A percentile compares a stretch with the other conserved stretches of the same genome.
These are phyloP conservation scores for Fusarium continuum DNA, from an alignment of 2,329 filamentous ascomycete genomes.

Conservation along the genomic window DNA sequence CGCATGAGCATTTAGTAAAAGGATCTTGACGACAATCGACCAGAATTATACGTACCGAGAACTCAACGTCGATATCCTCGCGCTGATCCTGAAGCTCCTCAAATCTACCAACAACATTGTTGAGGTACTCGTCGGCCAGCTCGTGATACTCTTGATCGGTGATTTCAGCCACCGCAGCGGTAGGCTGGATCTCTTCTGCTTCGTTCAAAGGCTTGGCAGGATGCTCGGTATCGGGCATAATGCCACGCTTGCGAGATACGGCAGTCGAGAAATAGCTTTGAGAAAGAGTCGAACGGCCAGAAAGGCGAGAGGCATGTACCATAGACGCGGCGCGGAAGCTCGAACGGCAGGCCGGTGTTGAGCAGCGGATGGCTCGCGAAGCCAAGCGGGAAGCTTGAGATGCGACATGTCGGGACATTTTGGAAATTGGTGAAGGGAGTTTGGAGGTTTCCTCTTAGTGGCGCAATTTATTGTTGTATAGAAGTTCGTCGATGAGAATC, in stretches of 20 bases:
- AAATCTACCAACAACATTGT: constrained; percentile 63
- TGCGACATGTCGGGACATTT: constrained; percentile 48
- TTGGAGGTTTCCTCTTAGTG: neutral
- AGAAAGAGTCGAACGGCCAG: constrained; percentile 18
- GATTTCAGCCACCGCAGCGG: constrained; percentile 67
- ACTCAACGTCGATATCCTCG: constrained; percentile 88
- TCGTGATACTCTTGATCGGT: constrained; percentile 78
- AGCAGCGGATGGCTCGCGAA: constrained; percentile 46
- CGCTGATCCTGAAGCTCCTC: constrained; percentile 79
- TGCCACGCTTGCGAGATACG: constrained; percentile 53
- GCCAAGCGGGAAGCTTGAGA: constrained; percentile 52
- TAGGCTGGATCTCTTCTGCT: constrained; percentile 48
- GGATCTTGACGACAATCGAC: neutral
- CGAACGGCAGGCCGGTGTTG: constrained; percentile 35
- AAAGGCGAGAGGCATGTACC: neutral
- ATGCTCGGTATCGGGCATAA: constrained; percentile 68
- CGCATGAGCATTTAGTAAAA: constrained; percentile 19
- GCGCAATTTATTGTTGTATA: neutral
- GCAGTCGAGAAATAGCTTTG: constrained; percentile 47
- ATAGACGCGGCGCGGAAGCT: constrained; percentile 31
- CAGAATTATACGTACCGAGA: constrained; percentile 68
- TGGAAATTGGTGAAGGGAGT: constrained; percentile 3
- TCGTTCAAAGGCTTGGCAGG: constrained; percentile 57
- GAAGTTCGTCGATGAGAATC: neutral
- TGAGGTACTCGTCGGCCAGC: constrained; percentile 78